A percentile compares a stretch with the other conserved stretches of the same genome.
These are phyloP conservation scores for Xerocomus potaroensis DNA, from an alignment of 768 basidiomycete genomes.

Conservation along the genomic window DNA sequence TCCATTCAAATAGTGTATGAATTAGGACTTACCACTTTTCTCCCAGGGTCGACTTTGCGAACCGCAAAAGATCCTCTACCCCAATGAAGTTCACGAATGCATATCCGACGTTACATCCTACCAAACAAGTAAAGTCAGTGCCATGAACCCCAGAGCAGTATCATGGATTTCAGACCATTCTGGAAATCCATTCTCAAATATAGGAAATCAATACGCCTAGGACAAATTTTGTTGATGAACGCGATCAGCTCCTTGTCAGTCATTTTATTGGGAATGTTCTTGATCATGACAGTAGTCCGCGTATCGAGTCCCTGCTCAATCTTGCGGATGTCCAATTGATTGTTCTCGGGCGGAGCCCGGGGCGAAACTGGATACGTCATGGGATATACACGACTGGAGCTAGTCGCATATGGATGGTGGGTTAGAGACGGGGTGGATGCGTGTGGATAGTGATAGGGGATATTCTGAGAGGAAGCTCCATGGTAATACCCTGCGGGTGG, in stretches of 20 bases:
- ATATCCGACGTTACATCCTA: constrained; percentile 75
- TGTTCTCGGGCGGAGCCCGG: constrained; percentile 37
- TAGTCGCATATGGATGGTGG: constrained; percentile 17
- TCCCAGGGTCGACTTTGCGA: constrained; percentile 70
- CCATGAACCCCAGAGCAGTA: neutral
- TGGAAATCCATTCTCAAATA: constrained; percentile 86
- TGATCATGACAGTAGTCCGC: constrained; percentile 84
- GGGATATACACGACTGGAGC: constrained; percentile 19
- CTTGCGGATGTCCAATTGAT: constrained; percentile 60
- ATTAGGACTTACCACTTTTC: constrained; percentile 64
- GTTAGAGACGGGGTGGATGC: constrained; percentile 20
- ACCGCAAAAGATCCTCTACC: constrained; percentile 69
- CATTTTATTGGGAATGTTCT: constrained; percentile 94
- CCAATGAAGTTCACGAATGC: constrained; percentile 90
- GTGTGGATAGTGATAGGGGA: constrained; percentile 29
- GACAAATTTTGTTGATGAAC: constrained; percentile 69
- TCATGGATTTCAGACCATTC: constrained; percentile 49
- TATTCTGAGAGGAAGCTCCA: constrained; percentile 16
- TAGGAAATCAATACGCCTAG: constrained; percentile 78
- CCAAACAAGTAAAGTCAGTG: constrained; percentile 2
- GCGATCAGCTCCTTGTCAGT: constrained; percentile 64
- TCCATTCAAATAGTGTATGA: neutral
- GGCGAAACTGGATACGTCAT: constrained; percentile 25
- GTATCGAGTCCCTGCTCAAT: constrained; percentile 79
- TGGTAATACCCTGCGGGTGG: constrained; percentile 27